Conservation (phyloP, 768 basidiomycete species). For the Boletus tomentosulus region DNA sequence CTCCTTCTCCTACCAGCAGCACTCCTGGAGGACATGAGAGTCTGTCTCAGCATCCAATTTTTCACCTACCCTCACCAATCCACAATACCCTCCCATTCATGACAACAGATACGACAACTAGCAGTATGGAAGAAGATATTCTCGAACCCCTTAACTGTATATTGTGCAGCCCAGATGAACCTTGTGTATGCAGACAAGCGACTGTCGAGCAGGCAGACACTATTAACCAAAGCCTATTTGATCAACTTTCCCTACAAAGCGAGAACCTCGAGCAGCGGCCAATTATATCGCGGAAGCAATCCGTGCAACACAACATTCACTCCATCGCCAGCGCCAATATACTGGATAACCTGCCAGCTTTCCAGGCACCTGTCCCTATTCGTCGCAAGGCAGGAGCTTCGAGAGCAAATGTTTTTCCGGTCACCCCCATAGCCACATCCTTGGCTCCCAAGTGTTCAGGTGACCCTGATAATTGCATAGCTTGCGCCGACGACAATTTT, state of each 20-base stretch:
- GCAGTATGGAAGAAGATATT: constrained; percentile 19
- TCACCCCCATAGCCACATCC: constrained; percentile 34
- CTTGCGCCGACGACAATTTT: constrained; percentile 82
- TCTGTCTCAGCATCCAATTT: constrained; percentile 23
- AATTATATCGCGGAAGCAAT: constrained; percentile 21
- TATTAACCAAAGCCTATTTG: constrained; percentile 4
- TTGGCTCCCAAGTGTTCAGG: constrained; percentile 61
- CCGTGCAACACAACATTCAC: constrained; percentile 26
- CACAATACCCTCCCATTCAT: constrained; percentile 37
- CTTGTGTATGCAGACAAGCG: constrained; percentile 77
- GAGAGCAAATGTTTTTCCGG: constrained; percentile 51
- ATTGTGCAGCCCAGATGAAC: constrained; percentile 64
- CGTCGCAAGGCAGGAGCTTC: constrained; percentile 48
- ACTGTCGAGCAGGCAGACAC: constrained; percentile 43
- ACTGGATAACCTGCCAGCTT: constrained; percentile 72
- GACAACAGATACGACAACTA: constrained; percentile 24
- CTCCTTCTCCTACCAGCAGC: constrained; percentile 35
- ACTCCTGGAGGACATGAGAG: constrained; percentile 30
- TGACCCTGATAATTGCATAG: constrained; percentile 80
- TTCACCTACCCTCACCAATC: constrained; percentile 29
- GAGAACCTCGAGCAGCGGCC: constrained; percentile 10
- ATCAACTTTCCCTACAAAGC: constrained; percentile 11
- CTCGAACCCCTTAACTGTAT: constrained; percentile 50
- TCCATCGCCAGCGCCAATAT: constrained; percentile 47
- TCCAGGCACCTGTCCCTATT: constrained; percentile 79